Conservation (phyloP, 1,284 basidiomycete genomes). For the Trichosporon sp. region DNA sequence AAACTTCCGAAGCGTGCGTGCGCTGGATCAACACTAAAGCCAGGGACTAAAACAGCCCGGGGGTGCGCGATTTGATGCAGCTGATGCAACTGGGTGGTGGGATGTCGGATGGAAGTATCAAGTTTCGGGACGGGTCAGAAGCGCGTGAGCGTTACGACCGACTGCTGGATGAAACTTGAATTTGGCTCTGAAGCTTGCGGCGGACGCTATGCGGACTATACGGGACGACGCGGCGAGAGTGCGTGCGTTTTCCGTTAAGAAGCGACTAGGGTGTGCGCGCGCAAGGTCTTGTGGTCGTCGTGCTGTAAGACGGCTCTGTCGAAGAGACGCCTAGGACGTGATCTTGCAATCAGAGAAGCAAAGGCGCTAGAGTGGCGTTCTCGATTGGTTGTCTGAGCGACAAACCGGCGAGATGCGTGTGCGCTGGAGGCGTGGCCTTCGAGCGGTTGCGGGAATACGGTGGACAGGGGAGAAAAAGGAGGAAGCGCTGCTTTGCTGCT, state of each 20-base stretch:
- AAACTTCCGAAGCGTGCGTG: not conserved
- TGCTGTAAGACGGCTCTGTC: not conserved
- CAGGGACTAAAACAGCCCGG: not conserved
- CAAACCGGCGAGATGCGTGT: slow-evolving; percentile 6
- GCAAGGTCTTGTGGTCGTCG: not conserved
- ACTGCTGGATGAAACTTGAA: not conserved
- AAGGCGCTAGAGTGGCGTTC: slow-evolving; percentile 1
- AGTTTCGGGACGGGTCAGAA: slow-evolving; percentile 2
- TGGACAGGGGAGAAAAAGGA: not conserved
- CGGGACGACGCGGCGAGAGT: not conserved
- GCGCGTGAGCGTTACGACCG: slow-evolving; percentile 14
- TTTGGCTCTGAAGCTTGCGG: slow-evolving; percentile 13
- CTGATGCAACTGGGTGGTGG: not conserved
- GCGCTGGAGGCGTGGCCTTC: not conserved
- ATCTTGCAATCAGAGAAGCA: slow-evolving; percentile 12
- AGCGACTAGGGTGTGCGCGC: not conserved
- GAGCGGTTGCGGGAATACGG: not conserved
- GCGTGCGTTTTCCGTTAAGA: not conserved
- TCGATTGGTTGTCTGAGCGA: slow-evolving; percentile 9
- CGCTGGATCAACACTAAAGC: not conserved
- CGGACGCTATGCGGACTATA: not conserved
- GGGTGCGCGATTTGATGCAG: not conserved
- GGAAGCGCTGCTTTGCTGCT: not conserved
- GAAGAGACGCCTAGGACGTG: not conserved
- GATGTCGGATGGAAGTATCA: not conserved